phyloP scores from a whole-genome alignment of 1,284 basidiomycete genomes.

The Mrakiaceae sp. region DNA sequence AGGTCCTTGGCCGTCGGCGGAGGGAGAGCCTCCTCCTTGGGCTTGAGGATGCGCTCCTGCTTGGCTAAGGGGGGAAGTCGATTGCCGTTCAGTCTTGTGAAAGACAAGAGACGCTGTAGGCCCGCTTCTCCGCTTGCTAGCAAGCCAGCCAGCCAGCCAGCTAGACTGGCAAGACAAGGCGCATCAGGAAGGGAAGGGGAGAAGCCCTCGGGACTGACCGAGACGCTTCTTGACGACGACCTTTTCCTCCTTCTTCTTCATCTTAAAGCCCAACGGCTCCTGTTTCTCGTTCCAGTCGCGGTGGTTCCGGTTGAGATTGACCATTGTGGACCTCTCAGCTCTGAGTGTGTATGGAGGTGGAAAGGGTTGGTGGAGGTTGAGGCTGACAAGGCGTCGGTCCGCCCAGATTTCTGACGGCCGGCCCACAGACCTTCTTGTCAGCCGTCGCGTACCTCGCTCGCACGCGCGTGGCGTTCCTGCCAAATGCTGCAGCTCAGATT shows the following conservation, averaged over 20 bases:
- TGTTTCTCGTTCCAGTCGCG: conserved; percentile 8
- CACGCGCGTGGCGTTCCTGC: no score
- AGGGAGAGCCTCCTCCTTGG: not conserved
- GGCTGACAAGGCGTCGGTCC: no score
- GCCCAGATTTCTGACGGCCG: no score
- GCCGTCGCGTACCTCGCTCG: no score
- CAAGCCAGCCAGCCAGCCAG: no score
- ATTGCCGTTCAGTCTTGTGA: not conserved
- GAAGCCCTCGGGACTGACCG: not conserved
- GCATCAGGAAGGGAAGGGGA: not conserved
- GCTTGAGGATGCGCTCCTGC: conserved; percentile 11
- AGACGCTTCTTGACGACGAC: conserved; percentile 9
- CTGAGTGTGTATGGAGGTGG: no score
- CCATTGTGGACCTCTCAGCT: no score
- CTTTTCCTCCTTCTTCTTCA: not conserved
- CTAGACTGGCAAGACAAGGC: not conserved
- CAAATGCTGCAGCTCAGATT: no score
- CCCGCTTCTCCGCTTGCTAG: not conserved
- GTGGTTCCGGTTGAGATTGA: not conserved
- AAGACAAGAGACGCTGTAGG: not conserved
- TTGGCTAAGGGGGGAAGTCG: conserved; percentile 5
- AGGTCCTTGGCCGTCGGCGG: not conserved
- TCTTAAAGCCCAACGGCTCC: conserved; percentile 5
- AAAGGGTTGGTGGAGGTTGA: no score
- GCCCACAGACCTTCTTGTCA: no score